Base-by-base conservation (phyloP, 1,139 yeast genomes). In the Geotrichum cucujoidarum region DNA sequence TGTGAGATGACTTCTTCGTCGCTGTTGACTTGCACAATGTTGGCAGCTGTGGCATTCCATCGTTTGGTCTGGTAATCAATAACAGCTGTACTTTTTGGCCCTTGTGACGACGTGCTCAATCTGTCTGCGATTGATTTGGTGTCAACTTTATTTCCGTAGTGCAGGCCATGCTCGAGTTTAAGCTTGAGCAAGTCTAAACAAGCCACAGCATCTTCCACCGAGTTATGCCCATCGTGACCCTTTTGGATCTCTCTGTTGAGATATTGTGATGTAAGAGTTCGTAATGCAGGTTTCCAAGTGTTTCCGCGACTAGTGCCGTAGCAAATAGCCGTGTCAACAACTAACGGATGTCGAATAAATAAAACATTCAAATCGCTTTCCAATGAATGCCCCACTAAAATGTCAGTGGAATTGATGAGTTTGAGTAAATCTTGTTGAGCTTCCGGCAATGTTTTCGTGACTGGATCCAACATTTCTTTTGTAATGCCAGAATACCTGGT, bases 401-500 rank as follows among this genome's bases (percentile, higher is more conserved):
- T 78, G 49, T 68, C 73, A 5, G 53, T 71, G 0, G 94, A 79
- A 58, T 85, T 94, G 2, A 92, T 76, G 20, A 87, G 70, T 1
- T 62, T 57, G 4, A 76, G 51, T 11, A 92, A 53, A 55, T 72
- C 71, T 3, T 71, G 52, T 62, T 89, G 97, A 4, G 87, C 78
- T 54, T 90, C 95, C 8, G 64, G 55, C 18, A 83, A 65, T 0
- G 83, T 77, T 0, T 87, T 84, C 0, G 82, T 78, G 2, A 85
- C 92, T 43, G 72, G 74, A 17, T 64, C 60, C 10, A 92, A 68
- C 58, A 74, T 67, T 51, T 82, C 92, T 51, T 75, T 77, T 0
- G 96, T 87, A 42, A 92, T 86, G 0, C 98, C 98, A 20, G 96
- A 88, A 61, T 78, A 92, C 57, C 72, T 70, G 0, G 97, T 92